phyloP scores from a whole-genome alignment of 2,329 filamentous ascomycete genomes.

The Monosporascus sp. region DNA sequence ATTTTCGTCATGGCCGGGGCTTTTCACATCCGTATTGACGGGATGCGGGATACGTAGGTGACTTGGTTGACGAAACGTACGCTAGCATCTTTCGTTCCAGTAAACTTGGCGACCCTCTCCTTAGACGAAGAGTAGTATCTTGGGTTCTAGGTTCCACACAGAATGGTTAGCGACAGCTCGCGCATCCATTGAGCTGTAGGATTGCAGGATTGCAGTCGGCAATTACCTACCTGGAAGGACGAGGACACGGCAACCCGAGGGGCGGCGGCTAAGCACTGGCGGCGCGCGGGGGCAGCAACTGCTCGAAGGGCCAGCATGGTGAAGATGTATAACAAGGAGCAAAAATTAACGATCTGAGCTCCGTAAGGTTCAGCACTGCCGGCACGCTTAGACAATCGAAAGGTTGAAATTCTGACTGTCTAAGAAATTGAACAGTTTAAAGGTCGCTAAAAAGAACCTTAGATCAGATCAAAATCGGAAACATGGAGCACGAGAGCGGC shows the following conservation, averaged over 20 bases:
- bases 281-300: constrained; percentile 68
- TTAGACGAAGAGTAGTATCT: constrained; percentile 54
- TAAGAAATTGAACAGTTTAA: too few species aligned
- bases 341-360: too few species aligned
- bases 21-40: constrained; percentile 12
- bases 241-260: constrained; percentile 48
- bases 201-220: constrained; percentile 16
- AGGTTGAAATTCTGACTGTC: too few species aligned
- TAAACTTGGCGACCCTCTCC: constrained; percentile 81
- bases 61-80: constrained; percentile 47
- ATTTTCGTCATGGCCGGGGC: constrained; percentile 29
- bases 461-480: too few species aligned
- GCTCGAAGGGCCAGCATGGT: constrained; percentile 81
- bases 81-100: constrained; percentile 81
- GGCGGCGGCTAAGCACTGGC: constrained; percentile 72
- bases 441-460: too few species aligned
- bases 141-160: constrained; percentile 35
- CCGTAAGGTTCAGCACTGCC: too few species aligned
- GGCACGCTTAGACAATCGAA: too few species aligned
- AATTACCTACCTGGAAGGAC: constrained; percentile 51
- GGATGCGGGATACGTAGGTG: constrained; percentile 5
- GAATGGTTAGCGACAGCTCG: constrained; percentile 20
- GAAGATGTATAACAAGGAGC: constrained; percentile 25
- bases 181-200: constrained; percentile 1
- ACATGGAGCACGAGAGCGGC: too few species aligned